Evolutionary conservation across 176 grass and related monocot genomes (phyloP).

Genomic region (Oryza longistaminata): DNA sequence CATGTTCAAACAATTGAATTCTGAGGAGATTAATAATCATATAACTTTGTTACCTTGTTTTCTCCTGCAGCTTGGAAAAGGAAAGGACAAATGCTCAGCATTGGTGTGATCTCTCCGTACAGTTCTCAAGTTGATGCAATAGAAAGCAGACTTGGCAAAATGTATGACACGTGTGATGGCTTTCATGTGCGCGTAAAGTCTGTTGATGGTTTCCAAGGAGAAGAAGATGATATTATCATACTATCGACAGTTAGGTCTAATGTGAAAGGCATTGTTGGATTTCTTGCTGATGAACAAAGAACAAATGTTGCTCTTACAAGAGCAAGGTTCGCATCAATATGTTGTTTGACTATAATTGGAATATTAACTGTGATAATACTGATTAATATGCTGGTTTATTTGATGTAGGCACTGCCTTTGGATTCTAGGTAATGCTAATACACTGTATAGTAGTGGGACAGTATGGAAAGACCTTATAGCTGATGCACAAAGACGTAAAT

Average conservation of each 20-base stretch:
- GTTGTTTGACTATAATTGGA: neutral
- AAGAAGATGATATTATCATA: constrained; percentile 83
- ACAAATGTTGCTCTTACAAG: constrained; percentile 88
- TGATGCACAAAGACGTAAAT: constrained; percentile 50
- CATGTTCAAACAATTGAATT: neutral
- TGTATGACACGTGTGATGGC: constrained; percentile 37
- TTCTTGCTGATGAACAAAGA: constrained; percentile 65
- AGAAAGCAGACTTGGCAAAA: constrained; percentile 51
- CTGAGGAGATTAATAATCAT: neutral
- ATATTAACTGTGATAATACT: neutral
- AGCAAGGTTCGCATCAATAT: constrained; percentile 57
- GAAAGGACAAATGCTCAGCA: constrained; percentile 41
- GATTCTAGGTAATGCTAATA: constrained; percentile 70
- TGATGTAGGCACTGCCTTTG: constrained; percentile 80
- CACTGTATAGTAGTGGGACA: constrained; percentile 51
- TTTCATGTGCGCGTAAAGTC: constrained; percentile 73
- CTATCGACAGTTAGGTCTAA: constrained; percentile 80
- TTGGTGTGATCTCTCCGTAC: constrained; percentile 80
- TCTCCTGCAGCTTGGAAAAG: constrained; percentile 46
- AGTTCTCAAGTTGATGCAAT: constrained; percentile 62
- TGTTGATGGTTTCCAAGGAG: constrained; percentile 83
- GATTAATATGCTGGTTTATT: constrained; percentile 1
- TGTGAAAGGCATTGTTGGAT: constrained; percentile 51
- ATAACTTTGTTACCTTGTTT: neutral
- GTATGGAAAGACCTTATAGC: constrained; percentile 62